Conservation (phyloP, 1,284 basidiomycete genomes). For the Cronartium ribicola region DNA sequence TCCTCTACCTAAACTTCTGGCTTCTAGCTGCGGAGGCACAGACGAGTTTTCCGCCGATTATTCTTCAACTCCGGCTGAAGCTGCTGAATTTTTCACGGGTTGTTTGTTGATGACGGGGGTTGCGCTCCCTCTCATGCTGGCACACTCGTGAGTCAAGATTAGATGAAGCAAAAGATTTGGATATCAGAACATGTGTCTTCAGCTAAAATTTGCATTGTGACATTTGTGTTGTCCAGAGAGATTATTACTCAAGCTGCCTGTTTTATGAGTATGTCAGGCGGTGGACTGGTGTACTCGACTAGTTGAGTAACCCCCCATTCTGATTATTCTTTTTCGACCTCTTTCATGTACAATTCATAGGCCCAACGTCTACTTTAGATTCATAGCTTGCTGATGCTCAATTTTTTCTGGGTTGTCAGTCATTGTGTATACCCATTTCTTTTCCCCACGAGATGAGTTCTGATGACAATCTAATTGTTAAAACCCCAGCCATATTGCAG, state of each 20-base stretch:
- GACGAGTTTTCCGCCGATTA: conserved; percentile 58
- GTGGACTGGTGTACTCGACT: conserved; percentile 90
- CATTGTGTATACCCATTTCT: conserved; percentile 40
- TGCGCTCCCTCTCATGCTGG: conserved; percentile 82
- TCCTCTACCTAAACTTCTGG: conserved; percentile 84
- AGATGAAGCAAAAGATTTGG: not conserved
- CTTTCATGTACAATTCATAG: not conserved
- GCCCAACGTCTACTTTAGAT: not conserved
- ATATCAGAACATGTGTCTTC: not conserved
- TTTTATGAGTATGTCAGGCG: conserved; percentile 89
- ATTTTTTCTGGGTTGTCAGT: not conserved
- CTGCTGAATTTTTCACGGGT: conserved; percentile 90
- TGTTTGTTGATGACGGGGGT: conserved; percentile 84
- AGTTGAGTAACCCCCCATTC: conserved; percentile 65
- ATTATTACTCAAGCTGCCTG: conserved; percentile 80
- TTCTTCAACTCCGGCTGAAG: conserved; percentile 76
- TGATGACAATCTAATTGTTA: not conserved
- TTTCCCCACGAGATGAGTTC: conserved; percentile 42
- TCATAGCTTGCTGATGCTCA: not conserved
- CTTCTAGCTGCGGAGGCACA: conserved; percentile 55
- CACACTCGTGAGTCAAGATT: conserved; percentile 63
- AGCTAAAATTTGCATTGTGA: not conserved
- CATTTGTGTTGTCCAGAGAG: conserved; percentile 47
- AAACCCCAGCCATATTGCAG: too few relatives aligned
- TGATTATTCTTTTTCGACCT: not conserved